A percentile compares a stretch with the other conserved stretches of the same genome.
These are phyloP conservation scores for Lactarius evosmus DNA, from an alignment of 768 basidiomycete species.

Conservation along the genomic window DNA sequence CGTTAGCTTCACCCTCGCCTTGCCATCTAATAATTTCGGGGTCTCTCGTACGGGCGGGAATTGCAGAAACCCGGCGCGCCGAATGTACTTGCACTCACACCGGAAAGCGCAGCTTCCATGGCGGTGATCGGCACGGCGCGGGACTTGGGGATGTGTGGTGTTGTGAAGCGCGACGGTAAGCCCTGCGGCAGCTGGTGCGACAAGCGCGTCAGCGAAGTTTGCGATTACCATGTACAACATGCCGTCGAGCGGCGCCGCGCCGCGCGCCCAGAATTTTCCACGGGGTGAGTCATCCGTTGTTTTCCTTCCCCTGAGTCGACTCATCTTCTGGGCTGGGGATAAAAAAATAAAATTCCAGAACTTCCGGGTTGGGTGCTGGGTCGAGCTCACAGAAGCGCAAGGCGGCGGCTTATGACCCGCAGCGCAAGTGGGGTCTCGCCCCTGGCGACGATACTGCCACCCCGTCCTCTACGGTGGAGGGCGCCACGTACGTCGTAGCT, in stretches of 20 bases:
- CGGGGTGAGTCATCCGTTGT: conserved; percentile 54
- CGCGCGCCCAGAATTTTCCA: conserved; percentile 80
- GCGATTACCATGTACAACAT: conserved; percentile 87
- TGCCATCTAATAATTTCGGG: background rate
- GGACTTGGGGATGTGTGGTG: conserved; percentile 85
- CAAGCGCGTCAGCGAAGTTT: conserved; percentile 78
- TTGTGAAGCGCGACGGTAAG: conserved; percentile 73
- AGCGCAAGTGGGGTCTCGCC: conserved; percentile 71
- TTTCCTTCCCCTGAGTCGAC: background rate
- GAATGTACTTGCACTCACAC: conserved; percentile 85
- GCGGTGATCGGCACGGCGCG: conserved; percentile 80
- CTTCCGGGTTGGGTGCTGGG: conserved; percentile 59
- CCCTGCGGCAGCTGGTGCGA: conserved; percentile 89
- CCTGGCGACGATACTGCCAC: conserved; percentile 42
- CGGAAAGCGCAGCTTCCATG: conserved; percentile 75
- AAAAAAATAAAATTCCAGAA: conserved; percentile 42
- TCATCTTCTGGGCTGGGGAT: background rate
- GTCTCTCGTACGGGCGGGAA: background rate
- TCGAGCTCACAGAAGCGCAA: conserved; percentile 35
- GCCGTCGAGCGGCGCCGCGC: conserved; percentile 75
- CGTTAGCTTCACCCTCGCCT: background rate
- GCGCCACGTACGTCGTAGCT: conserved; percentile 74
- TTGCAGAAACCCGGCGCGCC: conserved; percentile 55
- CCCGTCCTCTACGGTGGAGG: conserved; percentile 31
- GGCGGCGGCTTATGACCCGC: conserved; percentile 58